Evolutionary conservation across 139 green algal genomes (phyloP).

Genomic region (Edaphochlamys debaryana): DNA sequence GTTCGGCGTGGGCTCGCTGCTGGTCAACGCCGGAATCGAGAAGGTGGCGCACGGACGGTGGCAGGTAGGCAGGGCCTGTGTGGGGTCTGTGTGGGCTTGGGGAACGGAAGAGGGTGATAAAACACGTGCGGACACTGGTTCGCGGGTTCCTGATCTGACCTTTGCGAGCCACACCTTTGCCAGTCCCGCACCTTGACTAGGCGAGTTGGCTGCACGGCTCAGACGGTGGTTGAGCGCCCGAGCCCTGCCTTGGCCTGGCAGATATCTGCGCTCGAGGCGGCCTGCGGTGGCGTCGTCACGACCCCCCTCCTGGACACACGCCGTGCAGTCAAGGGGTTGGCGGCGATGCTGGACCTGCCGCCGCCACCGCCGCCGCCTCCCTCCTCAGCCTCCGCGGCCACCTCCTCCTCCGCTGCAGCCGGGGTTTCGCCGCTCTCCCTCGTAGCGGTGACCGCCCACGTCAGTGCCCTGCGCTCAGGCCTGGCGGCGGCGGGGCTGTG

Average conservation of each 20-base stretch:
- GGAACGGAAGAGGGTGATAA: not conserved
- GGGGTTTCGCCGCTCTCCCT: too few relatives aligned
- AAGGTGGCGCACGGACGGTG: conserved; percentile 17
- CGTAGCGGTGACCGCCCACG: not conserved
- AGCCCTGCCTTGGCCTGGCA: too few relatives aligned
- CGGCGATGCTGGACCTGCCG: not conserved
- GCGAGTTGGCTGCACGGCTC: too few relatives aligned
- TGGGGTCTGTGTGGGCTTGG: too few relatives aligned
- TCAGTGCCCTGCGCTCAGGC: not conserved
- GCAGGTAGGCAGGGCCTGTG: too few relatives aligned
- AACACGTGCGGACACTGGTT: too few relatives aligned
- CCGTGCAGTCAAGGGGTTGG: not conserved
- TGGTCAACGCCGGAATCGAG: not conserved
- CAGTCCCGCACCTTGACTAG: too few relatives aligned
- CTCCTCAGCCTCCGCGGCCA: not conserved
- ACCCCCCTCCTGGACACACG: conserved; percentile 7
- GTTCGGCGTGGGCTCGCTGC: not conserved
- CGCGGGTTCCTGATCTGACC: too few relatives aligned
- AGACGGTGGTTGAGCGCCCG: too few relatives aligned
- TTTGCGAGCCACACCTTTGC: too few relatives aligned
- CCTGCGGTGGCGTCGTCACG: not conserved
- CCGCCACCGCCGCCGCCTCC: not conserved
- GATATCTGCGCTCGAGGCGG: too few relatives aligned
- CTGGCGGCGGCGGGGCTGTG: not conserved
- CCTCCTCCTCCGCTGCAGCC: not conserved